Evolutionary conservation across 2,329 filamentous ascomycete genomes (phyloP).

Genomic region (Cladophialophora carrionii): DNA sequence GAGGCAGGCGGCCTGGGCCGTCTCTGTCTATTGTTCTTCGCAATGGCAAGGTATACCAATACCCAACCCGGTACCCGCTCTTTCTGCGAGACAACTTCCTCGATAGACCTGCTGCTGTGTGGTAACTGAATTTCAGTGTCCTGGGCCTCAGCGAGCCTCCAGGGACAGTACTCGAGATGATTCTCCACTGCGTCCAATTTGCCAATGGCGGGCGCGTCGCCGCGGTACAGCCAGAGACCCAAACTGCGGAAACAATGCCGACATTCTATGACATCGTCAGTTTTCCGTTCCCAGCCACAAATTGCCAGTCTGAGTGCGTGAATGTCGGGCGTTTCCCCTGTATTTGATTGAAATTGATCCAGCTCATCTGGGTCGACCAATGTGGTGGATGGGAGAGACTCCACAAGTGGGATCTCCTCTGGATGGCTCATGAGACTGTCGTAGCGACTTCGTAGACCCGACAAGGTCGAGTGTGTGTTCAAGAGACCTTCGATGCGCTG

Average conservation of each 20-base stretch:
- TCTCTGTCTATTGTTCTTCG: constrained; percentile 32
- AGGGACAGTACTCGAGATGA: constrained; percentile 83
- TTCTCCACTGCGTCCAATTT: constrained; percentile 70
- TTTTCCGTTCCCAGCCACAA: constrained; percentile 71
- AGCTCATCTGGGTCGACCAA: constrained; percentile 40
- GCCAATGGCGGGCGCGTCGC: constrained; percentile 66
- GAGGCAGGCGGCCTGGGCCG: constrained; percentile 13
- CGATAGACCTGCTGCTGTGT: constrained; percentile 4
- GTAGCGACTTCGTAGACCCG: constrained; percentile 66
- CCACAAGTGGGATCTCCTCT: constrained; percentile 50
- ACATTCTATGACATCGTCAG: constrained; percentile 70
- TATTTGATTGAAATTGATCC: constrained; percentile 37
- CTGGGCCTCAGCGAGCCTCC: constrained; percentile 49
- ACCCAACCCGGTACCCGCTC: constrained; percentile 36
- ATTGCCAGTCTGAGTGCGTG: constrained; percentile 70
- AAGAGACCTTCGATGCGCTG: constrained; percentile 65
- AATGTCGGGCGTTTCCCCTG: constrained; percentile 49
- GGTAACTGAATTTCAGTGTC: constrained; percentile 33
- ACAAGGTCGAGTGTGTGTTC: constrained; percentile 62
- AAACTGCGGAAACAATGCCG: constrained; percentile 83
- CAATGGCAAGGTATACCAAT: constrained; percentile 34
- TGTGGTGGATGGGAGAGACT: constrained; percentile 53
- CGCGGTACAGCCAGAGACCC: constrained; percentile 84
- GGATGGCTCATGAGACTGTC: constrained; percentile 53
- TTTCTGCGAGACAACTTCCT: constrained; percentile 21